Evolutionary conservation across 164 flowering plant genomes (phyloP), one percentile per base, ranked within the genome.

Genomic region (Vitis cinerea): DNA sequence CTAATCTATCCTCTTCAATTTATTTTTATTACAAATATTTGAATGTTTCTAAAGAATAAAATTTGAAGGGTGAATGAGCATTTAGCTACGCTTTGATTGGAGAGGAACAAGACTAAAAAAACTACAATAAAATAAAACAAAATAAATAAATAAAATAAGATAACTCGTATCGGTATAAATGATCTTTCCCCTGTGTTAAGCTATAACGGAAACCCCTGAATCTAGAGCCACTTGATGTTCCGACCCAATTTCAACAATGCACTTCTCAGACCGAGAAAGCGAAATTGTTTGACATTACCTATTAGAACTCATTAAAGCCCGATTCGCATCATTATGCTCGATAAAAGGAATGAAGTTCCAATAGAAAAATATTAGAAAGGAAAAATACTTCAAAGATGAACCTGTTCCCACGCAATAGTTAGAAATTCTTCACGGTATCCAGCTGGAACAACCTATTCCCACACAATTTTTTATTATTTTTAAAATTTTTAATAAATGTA

Each of bases 231-330:
- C 72, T 61, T 61, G 64, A 47, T 1, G 14, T 61, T 61, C 64
- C 64, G 2, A 61, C 64, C 50, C 44, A 61, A 3, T 61, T 61
- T 50, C 64, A 61, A 61, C 3, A 74, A 69, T 69, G 54, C 30
- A 19, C 30, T 85, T 1, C 87, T 76, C 64, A 86, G 83, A 80
- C 50, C 86, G 29, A 82, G 72, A 79, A 86, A 71, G 30, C 89
- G 86, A 1, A 59, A 85, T 72, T 73, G 85, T 65, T 78, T 81
- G n/a, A 51, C 82, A n/a, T 87, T 80, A 78, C 60, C 49, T 64
- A 50, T 64, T 64, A 15, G 52, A 64, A 48, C 66, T 64, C 66
- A 65, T 65, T 65, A 50, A 65, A 65, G 64, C 71, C 31, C 12
- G 37, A 58, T 68, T 29, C 12, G 53, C 55, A 59, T 68, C 63